Evolutionary conservation across 257 asterid species (phyloP), one percentile per base, ranked within the genome.

Genomic region (Datura wrightii): DNA sequence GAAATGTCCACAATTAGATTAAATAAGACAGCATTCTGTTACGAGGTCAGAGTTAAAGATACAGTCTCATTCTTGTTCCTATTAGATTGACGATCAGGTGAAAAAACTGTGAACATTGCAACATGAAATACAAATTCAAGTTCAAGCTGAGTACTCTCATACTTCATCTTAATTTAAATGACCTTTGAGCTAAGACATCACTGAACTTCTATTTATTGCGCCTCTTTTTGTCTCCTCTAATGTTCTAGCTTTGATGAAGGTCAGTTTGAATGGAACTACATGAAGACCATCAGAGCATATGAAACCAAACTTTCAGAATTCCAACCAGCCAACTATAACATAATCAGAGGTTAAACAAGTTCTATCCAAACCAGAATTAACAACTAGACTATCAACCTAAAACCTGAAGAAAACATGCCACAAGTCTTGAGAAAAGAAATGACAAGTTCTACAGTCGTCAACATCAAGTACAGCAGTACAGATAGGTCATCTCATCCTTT

Each of bases 1-100:
- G 92, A 88, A 59, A 79, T 55, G 67, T 82, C 72, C 84, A 65
- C 37, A 80, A 42, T 66, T 48, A 16, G 37, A 52, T 42, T 44
- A 65, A 24, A 63, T 82, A 65, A 50, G 79, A 71, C 10, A 44
- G 24, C 60, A 50, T 52, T 50, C 24, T 15, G 2, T 69, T 76
- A 15, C 19, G 14, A 50, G 31, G 46, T 50, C 46, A 76, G 10
- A 76, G 63, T 31, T 76, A 52, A 76, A 76, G 63, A 76, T 76
- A 50, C 44, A 50, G 14, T 31, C 13, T 24, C 50, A 44, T 50
- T 50, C 19, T 76, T 50, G 14, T 31, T 50, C 82, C 39, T 10
- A 46, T 19, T 72, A 72, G 39, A 76, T 76, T 53, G 62, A 50
- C 13, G 0, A 14, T 6, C 44, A 76, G 62, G 59, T 76, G 82